Evolutionary conservation across 495 filamentous ascomycete genomes (phyloP).

Genomic region (Hypoxylon crocopeplum): DNA sequence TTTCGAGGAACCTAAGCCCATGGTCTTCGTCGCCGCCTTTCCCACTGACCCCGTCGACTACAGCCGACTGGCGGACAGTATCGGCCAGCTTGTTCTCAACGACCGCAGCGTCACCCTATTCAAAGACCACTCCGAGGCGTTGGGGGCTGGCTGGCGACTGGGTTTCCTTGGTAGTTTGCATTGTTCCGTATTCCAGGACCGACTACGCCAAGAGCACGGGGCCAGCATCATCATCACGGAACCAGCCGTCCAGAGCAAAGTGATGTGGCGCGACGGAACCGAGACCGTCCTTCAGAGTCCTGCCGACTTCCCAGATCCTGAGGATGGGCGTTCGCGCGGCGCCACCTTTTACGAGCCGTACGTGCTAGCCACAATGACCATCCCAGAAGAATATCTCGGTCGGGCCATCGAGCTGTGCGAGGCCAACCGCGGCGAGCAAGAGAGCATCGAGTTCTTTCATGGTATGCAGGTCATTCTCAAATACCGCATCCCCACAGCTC

Average conservation of each 20-base stretch:
- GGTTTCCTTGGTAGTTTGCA: constrained; percentile 97
- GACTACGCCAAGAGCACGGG: constrained; percentile 93
- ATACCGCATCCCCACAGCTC: constrained; percentile 85
- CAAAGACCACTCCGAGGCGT: constrained; percentile 90
- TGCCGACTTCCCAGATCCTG: constrained; percentile 80
- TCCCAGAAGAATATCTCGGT: constrained; percentile 92
- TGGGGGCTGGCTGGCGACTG: constrained; percentile 92
- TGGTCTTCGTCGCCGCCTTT: constrained; percentile 98
- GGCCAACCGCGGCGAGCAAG: constrained; percentile 82
- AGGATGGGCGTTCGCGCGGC: constrained; percentile 62
- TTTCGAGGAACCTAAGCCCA: constrained; percentile 96
- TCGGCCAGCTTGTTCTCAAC: constrained; percentile 91
- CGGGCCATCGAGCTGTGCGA: constrained; percentile 96
- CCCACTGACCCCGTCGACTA: constrained; percentile 90
- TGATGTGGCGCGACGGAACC: constrained; percentile 75
- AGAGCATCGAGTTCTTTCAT: constrained; percentile 87
- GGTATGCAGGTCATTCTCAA: constrained; percentile 95
- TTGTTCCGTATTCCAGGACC: constrained; percentile 97
- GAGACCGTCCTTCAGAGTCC: constrained; percentile 83
- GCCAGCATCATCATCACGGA: constrained; percentile 97
- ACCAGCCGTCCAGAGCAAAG: constrained; percentile 89
- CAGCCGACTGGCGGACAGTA: constrained; percentile 87
- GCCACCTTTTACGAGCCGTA: constrained; percentile 79
- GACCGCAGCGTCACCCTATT: constrained; percentile 92
- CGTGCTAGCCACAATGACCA: constrained; percentile 83